phyloP scores from a whole-genome alignment of 1,284 basidiomycete species.

The Ceratobasidium theobromae region DNA sequence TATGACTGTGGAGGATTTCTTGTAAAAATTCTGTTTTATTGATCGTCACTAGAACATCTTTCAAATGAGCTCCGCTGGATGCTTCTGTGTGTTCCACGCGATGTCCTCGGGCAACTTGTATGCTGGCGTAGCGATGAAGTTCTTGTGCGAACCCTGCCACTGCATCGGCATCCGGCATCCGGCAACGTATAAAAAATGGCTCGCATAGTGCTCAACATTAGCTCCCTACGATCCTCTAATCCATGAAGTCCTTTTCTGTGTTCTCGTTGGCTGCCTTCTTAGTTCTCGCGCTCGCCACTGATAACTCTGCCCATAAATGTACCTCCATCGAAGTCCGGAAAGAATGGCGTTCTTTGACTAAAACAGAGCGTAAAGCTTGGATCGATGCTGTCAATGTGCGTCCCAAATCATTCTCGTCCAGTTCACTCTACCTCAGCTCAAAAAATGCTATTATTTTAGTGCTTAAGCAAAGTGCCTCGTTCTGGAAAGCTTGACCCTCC shows the following conservation, averaged over 20 bases:
- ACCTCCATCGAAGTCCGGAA: constrained; percentile 8
- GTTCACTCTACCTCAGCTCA: not conserved
- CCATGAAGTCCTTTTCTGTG: not conserved
- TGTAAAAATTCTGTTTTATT: no score
- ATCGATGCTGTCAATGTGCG: constrained; percentile 9
- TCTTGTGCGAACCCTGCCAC: no score
- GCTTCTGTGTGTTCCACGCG: no score
- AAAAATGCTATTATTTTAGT: not conserved
- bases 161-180: not conserved
- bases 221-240: no score
- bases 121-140: no score
- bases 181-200: not conserved
- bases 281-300: not conserved
- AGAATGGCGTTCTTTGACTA: not conserved
- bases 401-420: not conserved
- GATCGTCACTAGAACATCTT: no score
- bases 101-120: no score
- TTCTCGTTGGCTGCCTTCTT: not conserved
- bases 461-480: not conserved
- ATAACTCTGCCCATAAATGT: not conserved
- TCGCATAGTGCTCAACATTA: no score
- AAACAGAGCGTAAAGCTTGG: not conserved
- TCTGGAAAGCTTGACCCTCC: constrained; percentile 12
- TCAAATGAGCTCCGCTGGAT: no score
- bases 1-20: no score